Evolutionary conservation across 1,284 basidiomycete species (phyloP), one percentile per base, ranked within the genome.

Genomic region (Cutaneotrichosporon spelunceum): DNA sequence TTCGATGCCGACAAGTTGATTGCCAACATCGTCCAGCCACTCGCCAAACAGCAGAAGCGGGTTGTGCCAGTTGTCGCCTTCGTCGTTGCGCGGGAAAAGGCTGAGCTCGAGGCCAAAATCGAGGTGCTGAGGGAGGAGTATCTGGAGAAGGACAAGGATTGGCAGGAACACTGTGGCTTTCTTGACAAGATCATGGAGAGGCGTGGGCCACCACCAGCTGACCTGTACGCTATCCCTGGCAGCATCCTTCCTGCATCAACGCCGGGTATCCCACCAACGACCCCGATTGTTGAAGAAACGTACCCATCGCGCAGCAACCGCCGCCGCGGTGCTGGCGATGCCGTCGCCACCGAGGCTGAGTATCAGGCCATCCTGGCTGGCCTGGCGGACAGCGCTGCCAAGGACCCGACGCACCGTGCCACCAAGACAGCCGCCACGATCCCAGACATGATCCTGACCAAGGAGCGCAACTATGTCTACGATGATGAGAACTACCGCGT

Each of bases 291-390:
- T 13, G 74, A 77, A 39, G 75, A 77, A 29, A 48, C 66, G 27
- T 65, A 66, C 24, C 62, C 64, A 1, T 64, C 69, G 2, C 68
- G 72, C 16, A 69, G 68, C 23, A 72, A 69, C 39, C 69, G 74
- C 14, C 66, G 71, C 21, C 65, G 73, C 54, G 68, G 66, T 24
- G 65, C 61, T 65, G 91, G 92, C 24, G 94, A 98, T 76, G 88
- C 91, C 8, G 93, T 95, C 13, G 87, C 92, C 2, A 93, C 93
- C 21, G 95, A 98, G 77, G 84, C 96, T 60, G 95, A 98, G 81
- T 94, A 97, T 85, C 90, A 97, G 72, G 93, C 94, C 79, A 94
- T 98, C 72, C 88, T 98, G 59, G 92, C 91, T 13, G 93, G 88
- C 70, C 81, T 97, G 44, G 93, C 93, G 53, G 91, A 89, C 68